These are phyloP conservation scores for Aspergillus oerlinghausenensis DNA, from an alignment of 2,329 filamentous ascomycete species.

Conservation along the genomic window DNA sequence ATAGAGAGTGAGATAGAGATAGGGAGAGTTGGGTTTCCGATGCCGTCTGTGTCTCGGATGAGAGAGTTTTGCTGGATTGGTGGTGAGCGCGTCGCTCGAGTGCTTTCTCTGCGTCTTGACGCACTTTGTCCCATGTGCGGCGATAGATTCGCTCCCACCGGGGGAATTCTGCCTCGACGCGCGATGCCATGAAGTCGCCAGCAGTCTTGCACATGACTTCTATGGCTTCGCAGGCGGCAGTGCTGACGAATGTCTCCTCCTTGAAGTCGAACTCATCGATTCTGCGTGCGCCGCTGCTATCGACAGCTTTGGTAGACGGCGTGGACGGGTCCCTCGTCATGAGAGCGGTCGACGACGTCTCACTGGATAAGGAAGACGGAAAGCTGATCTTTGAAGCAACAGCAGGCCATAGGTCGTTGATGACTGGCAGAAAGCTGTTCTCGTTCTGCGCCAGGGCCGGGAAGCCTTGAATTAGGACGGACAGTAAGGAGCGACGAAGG, in stretches of 20 bases:
- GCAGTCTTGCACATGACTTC: constrained; percentile 64
- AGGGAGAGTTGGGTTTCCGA: constrained; percentile 9
- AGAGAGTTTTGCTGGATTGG: constrained; percentile 6
- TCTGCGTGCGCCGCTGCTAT: constrained; percentile 52
- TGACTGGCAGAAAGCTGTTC: constrained; percentile 77
- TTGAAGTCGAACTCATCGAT: constrained; percentile 23
- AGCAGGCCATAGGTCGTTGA: constrained; percentile 89
- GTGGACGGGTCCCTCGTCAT: constrained; percentile 12
- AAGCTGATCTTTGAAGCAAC: constrained; percentile 44
- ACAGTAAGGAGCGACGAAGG: constrained; percentile 72
- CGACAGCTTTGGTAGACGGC: constrained; percentile 40
- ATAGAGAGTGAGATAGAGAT: constrained; percentile 17
- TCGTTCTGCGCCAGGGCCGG: constrained; percentile 71
- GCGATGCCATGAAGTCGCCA: constrained; percentile 72
- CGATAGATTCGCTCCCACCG: constrained; percentile 41
- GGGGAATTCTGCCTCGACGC: constrained; percentile 66
- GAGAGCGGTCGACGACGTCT: constrained; percentile 35
- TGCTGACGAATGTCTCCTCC: constrained; percentile 51
- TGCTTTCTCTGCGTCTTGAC: constrained; percentile 32
- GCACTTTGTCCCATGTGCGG: constrained; percentile 34
- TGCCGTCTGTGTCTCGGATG: not conserved
- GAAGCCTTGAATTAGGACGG: constrained; percentile 68
- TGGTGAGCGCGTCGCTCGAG: constrained; percentile 28
- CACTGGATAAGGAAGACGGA: constrained; percentile 53
- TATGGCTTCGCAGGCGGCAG: constrained; percentile 67